Percentiles rank a stretch among this genome's conserved stretches.
Conservation (phyloP, 2,329 filamentous ascomycete species). For the Xylariaceae sp. region DNA sequence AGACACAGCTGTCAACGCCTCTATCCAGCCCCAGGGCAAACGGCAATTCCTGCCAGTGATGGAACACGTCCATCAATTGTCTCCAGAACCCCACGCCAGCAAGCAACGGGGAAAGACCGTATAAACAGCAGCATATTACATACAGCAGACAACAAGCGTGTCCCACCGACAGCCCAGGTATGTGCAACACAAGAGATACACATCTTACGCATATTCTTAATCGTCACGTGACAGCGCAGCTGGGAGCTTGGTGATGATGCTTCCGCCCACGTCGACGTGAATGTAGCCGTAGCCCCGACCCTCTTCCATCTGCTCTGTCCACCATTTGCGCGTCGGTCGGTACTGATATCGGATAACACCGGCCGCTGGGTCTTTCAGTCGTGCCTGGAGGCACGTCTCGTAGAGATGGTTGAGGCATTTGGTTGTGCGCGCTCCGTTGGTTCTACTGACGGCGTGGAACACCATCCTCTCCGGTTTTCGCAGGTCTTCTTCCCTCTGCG, state of each 20-base stretch:
- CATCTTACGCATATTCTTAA: too few species aligned
- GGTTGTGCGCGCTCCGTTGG: constrained; percentile 15
- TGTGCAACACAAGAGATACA: too few species aligned
- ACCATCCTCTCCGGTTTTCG: constrained; percentile 34
- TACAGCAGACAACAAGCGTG: too few species aligned
- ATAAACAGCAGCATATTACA: too few species aligned
- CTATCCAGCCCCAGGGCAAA: too few species aligned
- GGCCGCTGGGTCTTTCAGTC: constrained; percentile 15
- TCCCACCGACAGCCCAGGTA: too few species aligned
- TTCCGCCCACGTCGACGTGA: constrained; percentile 39
- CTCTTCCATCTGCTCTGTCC: constrained; percentile 40
- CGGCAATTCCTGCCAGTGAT: too few species aligned
- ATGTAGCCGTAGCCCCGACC: constrained; percentile 47
- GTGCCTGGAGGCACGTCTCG: constrained; percentile 30
- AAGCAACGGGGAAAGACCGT: too few species aligned
- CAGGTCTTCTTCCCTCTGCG: constrained; percentile 21
- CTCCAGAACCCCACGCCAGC: too few species aligned
- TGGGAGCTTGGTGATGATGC: constrained; percentile 24
- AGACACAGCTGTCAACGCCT: too few species aligned
- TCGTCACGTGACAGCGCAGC: too few species aligned
- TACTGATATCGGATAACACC: constrained; percentile 37
- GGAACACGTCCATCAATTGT: too few species aligned
- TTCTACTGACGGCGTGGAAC: constrained; percentile 42
- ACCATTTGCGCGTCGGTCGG: constrained; percentile 47
- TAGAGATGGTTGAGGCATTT: constrained; percentile 42